Evolutionary conservation across 2,329 filamentous ascomycete genomes (phyloP).

Genomic region (Didymella glomerata): DNA sequence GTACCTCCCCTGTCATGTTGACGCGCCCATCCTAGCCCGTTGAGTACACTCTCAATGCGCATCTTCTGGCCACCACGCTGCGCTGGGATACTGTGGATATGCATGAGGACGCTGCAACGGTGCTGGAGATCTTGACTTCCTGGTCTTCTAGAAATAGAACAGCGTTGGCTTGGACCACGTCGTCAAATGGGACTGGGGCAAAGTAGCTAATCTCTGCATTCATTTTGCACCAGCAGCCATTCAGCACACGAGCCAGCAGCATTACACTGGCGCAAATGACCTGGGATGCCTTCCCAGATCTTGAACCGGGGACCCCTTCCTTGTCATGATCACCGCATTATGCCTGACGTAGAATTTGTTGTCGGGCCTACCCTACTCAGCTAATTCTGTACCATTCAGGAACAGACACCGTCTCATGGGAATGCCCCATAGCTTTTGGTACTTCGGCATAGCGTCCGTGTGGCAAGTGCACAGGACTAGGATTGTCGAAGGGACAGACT

Average conservation of each 20-base stretch:
- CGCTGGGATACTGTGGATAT: constrained; percentile 40
- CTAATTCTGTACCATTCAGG: constrained; percentile 53
- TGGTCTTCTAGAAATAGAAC: constrained; percentile 54
- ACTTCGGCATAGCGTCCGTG: constrained; percentile 54
- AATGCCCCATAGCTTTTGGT: constrained; percentile 49
- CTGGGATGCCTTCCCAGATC: constrained; percentile 50
- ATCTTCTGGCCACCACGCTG: constrained; percentile 48
- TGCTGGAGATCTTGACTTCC: constrained; percentile 52
- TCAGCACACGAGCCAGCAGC: constrained; percentile 50
- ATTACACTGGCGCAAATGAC: constrained; percentile 49
- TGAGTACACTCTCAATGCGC: constrained; percentile 46
- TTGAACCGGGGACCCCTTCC: constrained; percentile 48
- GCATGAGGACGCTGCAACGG: constrained; percentile 51
- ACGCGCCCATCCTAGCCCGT: constrained; percentile 43
- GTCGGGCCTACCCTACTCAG: constrained; percentile 54
- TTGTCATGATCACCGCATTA: constrained; percentile 56
- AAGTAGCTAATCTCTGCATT: constrained; percentile 45
- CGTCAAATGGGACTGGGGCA: constrained; percentile 28
- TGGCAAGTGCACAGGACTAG: constrained; percentile 54
- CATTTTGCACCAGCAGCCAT: constrained; percentile 53
- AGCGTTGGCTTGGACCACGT: constrained; percentile 43
- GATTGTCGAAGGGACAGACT: constrained; percentile 48
- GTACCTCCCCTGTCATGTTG: constrained; percentile 41
- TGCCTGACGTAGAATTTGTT: constrained; percentile 55
- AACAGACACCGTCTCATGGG: constrained; percentile 55